Evolutionary conservation across 2,329 filamentous ascomycete genomes (phyloP), one percentile per base, ranked within the genome.

Genomic region (Epichloe brachyelytri): DNA sequence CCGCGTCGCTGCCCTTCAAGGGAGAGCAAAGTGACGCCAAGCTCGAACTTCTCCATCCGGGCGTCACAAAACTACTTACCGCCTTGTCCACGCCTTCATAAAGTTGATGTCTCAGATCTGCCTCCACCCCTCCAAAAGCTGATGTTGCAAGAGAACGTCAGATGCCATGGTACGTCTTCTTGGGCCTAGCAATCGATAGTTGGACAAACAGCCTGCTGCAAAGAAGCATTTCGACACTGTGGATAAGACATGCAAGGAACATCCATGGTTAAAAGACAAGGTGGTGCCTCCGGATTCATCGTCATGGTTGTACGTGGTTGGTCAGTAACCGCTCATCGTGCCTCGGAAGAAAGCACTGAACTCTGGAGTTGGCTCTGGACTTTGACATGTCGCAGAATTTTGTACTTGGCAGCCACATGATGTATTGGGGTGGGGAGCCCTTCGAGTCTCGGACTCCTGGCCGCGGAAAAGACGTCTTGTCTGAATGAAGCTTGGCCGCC

Each of bases 211-310:
- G 40, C 40, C 40, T 12, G 40, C 40, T 43, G 40, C 40, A 3
- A 30, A 30, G 30, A 8, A 43, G 40, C 14, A 10, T 20, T 43
- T 37, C 36, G 33, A 33, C 45, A 38, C 45, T 46, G 45, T 37
- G 45, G 45, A 46, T 19, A 7, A n/a, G 12, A 39, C 17, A 34
- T 40, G 46, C 51, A 46, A 46, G 51, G 46, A 49, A 49, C 51
- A 49, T 49, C 43, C 51, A 52, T 46, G 46, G 33, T 49, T 5
- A 8, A 8, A 30, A 22, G 3, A 17, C 43, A 45, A 7, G 22
- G 14, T 43, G 40, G 17, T 43, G 19, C 40, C 12, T 43, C 11
- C 40, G 17, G 17, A 43, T 26, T 11, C 40, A 11, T 30, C 30
- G 17, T 30, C 30, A 30, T 30, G 30, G 8, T 30, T 11, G 30